Conservation (phyloP, 305 asterid genomes). For the Rubia tinctorum region DNA sequence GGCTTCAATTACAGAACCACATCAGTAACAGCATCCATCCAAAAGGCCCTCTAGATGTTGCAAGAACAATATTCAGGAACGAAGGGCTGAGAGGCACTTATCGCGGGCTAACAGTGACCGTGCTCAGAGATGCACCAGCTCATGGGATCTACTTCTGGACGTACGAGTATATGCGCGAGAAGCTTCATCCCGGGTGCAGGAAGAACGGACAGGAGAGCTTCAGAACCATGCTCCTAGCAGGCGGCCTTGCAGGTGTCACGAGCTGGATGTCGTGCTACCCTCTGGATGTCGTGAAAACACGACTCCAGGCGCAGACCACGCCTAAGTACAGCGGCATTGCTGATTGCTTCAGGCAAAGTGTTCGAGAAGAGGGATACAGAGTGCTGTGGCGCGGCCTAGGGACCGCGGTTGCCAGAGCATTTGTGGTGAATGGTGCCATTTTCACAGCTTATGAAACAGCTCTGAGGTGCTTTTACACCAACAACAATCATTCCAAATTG, state of each 20-base stretch:
- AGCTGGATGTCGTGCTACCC: conserved; percentile 87
- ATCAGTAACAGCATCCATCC: conserved; percentile 11
- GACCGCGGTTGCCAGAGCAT: conserved; percentile 62
- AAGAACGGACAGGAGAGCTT: conserved; percentile 42
- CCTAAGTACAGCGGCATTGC: conserved; percentile 45
- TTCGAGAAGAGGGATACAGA: conserved; percentile 47
- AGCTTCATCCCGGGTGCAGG: conserved; percentile 70
- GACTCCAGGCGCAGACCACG: conserved; percentile 55
- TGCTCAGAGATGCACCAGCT: conserved; percentile 71
- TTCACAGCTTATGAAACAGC: conserved; percentile 75
- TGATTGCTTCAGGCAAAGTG: conserved; percentile 50
- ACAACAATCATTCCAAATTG: conserved; percentile 22
- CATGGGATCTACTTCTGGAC: conserved; percentile 72
- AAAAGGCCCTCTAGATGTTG: conserved; percentile 46
- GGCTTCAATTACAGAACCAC: conserved; percentile 52
- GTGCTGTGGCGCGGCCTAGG: conserved; percentile 82
- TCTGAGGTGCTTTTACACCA: conserved; percentile 37
- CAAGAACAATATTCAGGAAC: conserved; percentile 35
- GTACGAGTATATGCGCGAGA: conserved; percentile 58
- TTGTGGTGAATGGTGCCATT: conserved; percentile 64
- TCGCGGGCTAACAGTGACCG: conserved; percentile 61
- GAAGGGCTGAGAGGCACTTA: conserved; percentile 62
- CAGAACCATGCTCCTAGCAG: conserved; percentile 64
- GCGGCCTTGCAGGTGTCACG: conserved; percentile 72
- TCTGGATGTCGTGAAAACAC: conserved; percentile 67